Evolutionary conservation across 768 basidiomycete genomes (phyloP), one percentile per base, ranked within the genome.

Genomic region (Sarcodon aspratus): DNA sequence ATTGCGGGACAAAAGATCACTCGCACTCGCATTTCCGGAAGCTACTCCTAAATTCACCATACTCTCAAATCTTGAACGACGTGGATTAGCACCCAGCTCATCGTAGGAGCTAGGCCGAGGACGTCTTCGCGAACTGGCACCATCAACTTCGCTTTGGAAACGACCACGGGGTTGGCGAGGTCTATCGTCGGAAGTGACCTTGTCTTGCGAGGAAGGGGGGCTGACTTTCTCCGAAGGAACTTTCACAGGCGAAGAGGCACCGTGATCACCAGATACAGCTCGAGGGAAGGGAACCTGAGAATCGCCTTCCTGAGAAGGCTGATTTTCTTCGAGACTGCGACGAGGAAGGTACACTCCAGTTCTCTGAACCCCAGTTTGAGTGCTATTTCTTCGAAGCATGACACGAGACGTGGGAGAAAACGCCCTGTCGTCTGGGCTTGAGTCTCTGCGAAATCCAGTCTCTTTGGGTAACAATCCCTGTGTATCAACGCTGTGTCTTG

Each of bases 81-180:
- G 61, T 17, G 72, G 68, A 57, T 71, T 73, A 44, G 63, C 69
- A 12, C 78, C 79, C 50, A 78, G 63, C 49, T 82, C 87, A 56
- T 85, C 88, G 51, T 77, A 76, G 50, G 84, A 85, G 56, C 65
- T 78, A 12, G 83, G 83, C 36, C 82, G 70, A 12, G 71, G 71
- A 33, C 76, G 72, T 48, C 76, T 67, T 49, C 76, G 68, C 48
- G 68, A 46, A 46, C 63, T 76, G 4, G 71, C 61, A 8, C 78
- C 78, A 55, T 84, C 83, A 48, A 83, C 66, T 55, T 88, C 85
- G 57, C 80, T 85, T 59, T 84, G 80, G 66, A 86, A 83, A 33
- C 85, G 76, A 13, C 79, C 77, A 17, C 85, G 75, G 37, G 70
- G 72, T 12, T 59, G 66, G 21, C 73, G 69, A 21, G 67, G 69